Evolutionary conservation across 2,329 filamentous ascomycete genomes (phyloP).

Genomic region (Exophiala phaeomuriformis): DNA sequence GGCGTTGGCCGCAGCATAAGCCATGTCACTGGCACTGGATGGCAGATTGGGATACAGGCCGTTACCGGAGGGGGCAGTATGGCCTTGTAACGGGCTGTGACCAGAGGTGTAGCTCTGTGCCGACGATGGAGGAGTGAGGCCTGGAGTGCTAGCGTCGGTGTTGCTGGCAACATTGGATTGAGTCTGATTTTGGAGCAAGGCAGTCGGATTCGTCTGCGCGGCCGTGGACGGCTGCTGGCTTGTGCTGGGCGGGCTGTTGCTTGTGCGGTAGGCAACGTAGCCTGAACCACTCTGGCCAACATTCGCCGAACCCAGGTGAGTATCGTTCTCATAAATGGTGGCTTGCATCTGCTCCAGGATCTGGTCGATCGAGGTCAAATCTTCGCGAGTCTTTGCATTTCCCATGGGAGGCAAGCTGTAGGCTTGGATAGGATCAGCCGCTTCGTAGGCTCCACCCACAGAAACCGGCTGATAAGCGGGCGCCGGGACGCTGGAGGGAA

Average conservation of each 20-base stretch:
- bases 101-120: conserved; percentile 57
- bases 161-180: conserved; percentile 31
- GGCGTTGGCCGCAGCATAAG: conserved; percentile 51
- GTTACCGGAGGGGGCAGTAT: conserved; percentile 29
- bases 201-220: conserved; percentile 30
- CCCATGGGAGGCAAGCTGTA: conserved; percentile 84
- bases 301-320: conserved; percentile 66
- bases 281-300: conserved; percentile 68
- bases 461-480: conserved; percentile 48
- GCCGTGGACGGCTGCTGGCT: conserved; percentile 38
- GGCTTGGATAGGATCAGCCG: conserved; percentile 57
- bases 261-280: conserved; percentile 51
- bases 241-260: conserved; percentile 48
- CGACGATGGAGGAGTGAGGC: conserved; percentile 55
- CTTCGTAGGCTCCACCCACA: conserved; percentile 46
- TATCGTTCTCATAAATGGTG: conserved; percentile 89
- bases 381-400: conserved; percentile 85
- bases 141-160: conserved; percentile 49
- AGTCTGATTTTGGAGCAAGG: conserved; percentile 23
- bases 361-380: conserved; percentile 87
- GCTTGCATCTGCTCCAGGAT: conserved; percentile 93
- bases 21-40: conserved; percentile 50
- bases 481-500: conserved; percentile 40
- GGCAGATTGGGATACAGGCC: conserved; percentile 59
- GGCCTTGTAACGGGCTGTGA: conserved; percentile 47